Percentiles rank a stretch among this genome's conserved stretches.
phyloP scores from a whole-genome alignment of 1,139 yeast species.

The Saccharomyces hybrid region DNA sequence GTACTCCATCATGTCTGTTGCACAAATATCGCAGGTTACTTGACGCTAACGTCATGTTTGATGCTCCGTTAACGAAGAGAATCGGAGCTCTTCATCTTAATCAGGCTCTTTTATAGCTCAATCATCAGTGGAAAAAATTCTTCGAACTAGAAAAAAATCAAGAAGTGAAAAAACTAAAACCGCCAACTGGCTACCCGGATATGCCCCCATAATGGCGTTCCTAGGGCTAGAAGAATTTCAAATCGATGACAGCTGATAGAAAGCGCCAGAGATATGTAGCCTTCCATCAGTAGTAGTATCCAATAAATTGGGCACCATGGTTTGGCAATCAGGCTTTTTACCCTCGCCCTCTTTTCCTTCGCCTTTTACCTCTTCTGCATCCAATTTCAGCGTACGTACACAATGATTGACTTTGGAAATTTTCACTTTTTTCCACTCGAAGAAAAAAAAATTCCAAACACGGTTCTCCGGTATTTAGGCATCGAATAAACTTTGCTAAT shows the following conservation, averaged over 20 bases:
- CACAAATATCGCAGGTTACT: not conserved
- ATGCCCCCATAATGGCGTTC: not conserved
- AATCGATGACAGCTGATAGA: not conserved
- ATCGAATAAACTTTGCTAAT: not conserved
- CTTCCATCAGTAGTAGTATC: not conserved
- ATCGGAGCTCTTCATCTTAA: not conserved
- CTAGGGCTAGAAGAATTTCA: not conserved
- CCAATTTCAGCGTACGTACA: not conserved
- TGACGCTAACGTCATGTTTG: not conserved
- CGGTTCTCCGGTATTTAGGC: not conserved
- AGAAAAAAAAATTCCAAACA: not conserved
- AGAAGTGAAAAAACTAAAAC: not conserved
- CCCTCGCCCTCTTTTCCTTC: not conserved
- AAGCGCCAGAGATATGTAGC: not conserved
- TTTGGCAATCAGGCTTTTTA: not conserved
- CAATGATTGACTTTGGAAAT: not conserved
- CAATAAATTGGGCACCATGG: not conserved
- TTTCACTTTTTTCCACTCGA: not conserved
- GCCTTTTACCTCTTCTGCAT: not conserved
- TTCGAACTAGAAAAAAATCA: not conserved
- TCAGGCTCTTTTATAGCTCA: not conserved
- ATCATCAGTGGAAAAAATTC: not conserved
- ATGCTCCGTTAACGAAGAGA: not conserved
- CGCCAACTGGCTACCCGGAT: not conserved
- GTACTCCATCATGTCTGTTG: not conserved